Percentiles rank a stretch among this genome's conserved stretches.
phyloP scores from a whole-genome alignment of 345 rosid genomes.

The Theobroma cacao region DNA sequence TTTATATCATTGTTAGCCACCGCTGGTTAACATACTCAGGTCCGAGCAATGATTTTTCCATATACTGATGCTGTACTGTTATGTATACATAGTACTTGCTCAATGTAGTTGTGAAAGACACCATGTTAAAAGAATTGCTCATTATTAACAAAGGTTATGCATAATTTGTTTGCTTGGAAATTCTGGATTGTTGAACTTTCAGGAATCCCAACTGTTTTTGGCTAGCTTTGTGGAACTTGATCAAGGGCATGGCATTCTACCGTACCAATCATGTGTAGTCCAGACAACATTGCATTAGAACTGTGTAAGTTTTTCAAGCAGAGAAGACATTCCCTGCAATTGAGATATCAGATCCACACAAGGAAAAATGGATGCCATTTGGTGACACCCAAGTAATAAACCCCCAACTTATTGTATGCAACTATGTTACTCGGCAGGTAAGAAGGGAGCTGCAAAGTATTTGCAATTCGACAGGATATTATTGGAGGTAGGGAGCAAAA shows the following conservation, averaged over 20 bases:
- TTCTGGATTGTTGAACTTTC: neutral
- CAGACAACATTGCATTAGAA: neutral
- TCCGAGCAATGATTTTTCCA: too few species aligned
- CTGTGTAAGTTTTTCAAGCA: neutral
- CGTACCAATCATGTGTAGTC: too few species aligned
- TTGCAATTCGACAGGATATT: neutral
- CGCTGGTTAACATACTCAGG: too few species aligned
- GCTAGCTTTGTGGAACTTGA: too few species aligned
- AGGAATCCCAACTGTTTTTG: neutral
- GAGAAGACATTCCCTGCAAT: neutral
- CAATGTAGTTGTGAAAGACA: too few species aligned
- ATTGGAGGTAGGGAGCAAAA: constrained; percentile 63
- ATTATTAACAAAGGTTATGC: neutral
- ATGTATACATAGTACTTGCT: too few species aligned
- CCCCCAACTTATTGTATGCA: neutral
- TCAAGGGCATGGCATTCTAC: too few species aligned
- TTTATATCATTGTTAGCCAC: too few species aligned
- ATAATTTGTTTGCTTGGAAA: too few species aligned
- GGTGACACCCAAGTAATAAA: neutral
- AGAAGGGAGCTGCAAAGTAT: neutral
- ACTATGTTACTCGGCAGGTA: neutral
- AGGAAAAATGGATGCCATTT: neutral
- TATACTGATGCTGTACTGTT: too few species aligned
- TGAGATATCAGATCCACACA: neutral
- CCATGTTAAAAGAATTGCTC: too few species aligned